Evolutionary conservation across 2,329 filamentous ascomycete genomes (phyloP).

Genomic region (Sphaerostilbella broomeana): DNA sequence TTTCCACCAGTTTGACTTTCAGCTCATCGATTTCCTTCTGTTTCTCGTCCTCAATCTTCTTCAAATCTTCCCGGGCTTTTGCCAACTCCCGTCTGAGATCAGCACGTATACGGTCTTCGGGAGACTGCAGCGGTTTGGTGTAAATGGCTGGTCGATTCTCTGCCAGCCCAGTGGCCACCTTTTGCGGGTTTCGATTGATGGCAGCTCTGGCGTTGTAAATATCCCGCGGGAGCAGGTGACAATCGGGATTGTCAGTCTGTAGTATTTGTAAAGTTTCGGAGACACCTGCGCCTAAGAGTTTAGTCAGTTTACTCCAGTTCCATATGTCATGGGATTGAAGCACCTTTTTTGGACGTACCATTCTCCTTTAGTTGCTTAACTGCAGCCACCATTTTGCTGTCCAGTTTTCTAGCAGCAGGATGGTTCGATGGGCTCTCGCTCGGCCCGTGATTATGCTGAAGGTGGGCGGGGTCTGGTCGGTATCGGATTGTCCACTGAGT

Average conservation of each 20-base stretch:
- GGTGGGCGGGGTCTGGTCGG: constrained; percentile 51
- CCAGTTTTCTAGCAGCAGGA: constrained; percentile 58
- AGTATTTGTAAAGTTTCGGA: constrained; percentile 60
- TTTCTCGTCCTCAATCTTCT: constrained; percentile 49
- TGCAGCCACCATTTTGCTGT: constrained; percentile 61
- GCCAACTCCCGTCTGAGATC: constrained; percentile 56
- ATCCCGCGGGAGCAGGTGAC: constrained; percentile 56
- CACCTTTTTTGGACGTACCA: constrained; percentile 46
- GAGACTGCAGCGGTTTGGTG: constrained; percentile 56
- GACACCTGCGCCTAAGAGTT: constrained; percentile 50
- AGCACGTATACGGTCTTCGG: constrained; percentile 57
- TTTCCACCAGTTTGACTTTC: constrained; percentile 54
- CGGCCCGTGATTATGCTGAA: constrained; percentile 58
- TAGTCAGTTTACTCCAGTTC: constrained; percentile 26
- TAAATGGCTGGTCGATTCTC: constrained; percentile 59
- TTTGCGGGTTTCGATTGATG: constrained; percentile 58
- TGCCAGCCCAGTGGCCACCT: constrained; percentile 52
- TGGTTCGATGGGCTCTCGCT: constrained; percentile 62
- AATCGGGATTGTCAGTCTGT: constrained; percentile 56
- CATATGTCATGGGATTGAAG: constrained; percentile 14
- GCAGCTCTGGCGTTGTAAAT: constrained; percentile 63
- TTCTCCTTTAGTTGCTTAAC: constrained; percentile 61
- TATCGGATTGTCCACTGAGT: constrained; percentile 62
- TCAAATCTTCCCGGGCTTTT: constrained; percentile 50
- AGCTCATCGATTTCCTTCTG: constrained; percentile 53